A percentile compares a stretch with the other conserved stretches of the same genome.
These are phyloP conservation scores for Cicer yamashitae DNA, from an alignment of 306 rosid genomes.

Conservation along the genomic window DNA sequence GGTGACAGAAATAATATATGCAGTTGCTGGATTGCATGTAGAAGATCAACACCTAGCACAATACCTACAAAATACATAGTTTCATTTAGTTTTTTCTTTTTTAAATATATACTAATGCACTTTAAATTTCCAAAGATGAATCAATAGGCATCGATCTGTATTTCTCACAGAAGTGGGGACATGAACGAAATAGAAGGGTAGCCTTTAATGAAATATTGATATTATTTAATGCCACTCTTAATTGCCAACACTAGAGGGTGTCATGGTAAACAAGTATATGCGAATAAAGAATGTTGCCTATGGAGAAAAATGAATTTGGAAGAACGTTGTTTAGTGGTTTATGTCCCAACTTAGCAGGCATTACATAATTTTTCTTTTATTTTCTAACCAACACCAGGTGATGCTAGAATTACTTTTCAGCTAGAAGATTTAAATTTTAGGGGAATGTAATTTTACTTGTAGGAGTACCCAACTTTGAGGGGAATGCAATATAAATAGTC, in stretches of 20 bases:
- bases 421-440: constrained; percentile 18
- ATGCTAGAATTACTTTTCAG: constrained; percentile 5
- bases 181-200: constrained; percentile 2
- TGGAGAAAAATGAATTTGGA: constrained; percentile 16
- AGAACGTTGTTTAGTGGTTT: constrained; percentile 21
- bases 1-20: neutral
- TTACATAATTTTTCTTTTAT: constrained; percentile 19
- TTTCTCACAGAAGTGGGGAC: neutral
- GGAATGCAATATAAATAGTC: constrained; percentile 3
- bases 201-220: constrained; percentile 1
- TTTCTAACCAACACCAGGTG: neutral
- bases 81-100: neutral
- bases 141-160: neutral
- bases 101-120: neutral
- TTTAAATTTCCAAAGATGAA: neutral
- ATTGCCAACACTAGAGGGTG: constrained; percentile 10
- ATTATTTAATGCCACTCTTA: constrained; percentile 1
- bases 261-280: constrained; percentile 1
- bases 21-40: neutral
- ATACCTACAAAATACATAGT: neutral
- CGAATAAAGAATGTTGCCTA: neutral
- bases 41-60: neutral
- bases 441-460: constrained; percentile 7
- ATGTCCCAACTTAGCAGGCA: neutral
- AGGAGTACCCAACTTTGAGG: constrained; percentile 21